Conservation (phyloP, 305 asterid genomes). For the Ilex paraguariensis region DNA sequence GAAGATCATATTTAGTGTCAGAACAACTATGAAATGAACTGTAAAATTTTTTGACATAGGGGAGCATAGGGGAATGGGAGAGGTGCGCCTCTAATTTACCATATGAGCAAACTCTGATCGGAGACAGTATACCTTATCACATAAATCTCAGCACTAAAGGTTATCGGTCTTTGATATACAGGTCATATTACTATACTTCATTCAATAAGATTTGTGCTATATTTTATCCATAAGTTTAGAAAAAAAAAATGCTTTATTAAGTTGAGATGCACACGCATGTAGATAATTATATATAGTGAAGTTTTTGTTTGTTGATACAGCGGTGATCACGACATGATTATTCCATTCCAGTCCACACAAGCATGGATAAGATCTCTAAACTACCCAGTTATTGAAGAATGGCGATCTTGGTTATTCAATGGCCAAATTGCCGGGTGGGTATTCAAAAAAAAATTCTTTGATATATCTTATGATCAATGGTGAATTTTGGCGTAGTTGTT, state of each 20-base stretch:
- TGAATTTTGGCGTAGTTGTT: no score
- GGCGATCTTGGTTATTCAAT: slow-evolving; percentile 16
- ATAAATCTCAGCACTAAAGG: slow-evolving; percentile 14
- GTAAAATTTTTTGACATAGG: not conserved
- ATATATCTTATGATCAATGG: no score
- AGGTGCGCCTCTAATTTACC: slow-evolving; percentile 5
- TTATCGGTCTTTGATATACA: slow-evolving; percentile 16
- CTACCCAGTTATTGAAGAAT: slow-evolving; percentile 12
- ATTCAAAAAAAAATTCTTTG: no score
- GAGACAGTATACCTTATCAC: slow-evolving; percentile 5
- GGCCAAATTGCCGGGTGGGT: slow-evolving; percentile 17
- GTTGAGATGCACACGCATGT: no score
- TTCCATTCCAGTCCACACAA: slow-evolving; percentile 11
- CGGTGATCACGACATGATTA: slow-evolving; percentile 8
- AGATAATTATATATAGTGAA: no score
- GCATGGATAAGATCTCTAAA: slow-evolving; percentile 20
- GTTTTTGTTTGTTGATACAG: not conserved
- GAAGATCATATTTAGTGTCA: not conserved
- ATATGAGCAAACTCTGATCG: not conserved
- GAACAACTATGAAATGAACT: no score
- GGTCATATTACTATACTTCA: not conserved
- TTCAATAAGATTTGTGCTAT: no score
- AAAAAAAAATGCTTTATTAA: no score
- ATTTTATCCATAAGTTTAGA: no score
- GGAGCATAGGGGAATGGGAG: slow-evolving; percentile 8